These are phyloP conservation scores for Exidia glandulosa DNA, from an alignment of 768 basidiomycete genomes.

Conservation along the genomic window DNA sequence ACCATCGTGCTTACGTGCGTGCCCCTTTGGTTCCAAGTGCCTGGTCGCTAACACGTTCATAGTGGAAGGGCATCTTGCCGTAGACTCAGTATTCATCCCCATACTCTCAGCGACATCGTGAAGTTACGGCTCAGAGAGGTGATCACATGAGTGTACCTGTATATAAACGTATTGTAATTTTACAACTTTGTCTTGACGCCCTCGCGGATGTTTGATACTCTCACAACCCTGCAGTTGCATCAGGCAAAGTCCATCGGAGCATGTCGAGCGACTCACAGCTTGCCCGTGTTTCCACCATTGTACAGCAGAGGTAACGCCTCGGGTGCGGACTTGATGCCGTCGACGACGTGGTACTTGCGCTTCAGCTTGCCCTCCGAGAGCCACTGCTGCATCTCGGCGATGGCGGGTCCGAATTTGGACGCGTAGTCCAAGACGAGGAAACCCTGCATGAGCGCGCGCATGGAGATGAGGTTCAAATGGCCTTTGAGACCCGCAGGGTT, in stretches of 20 bases:
- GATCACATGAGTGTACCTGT: no score
- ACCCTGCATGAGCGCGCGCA: constrained; percentile 72
- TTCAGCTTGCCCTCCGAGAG: constrained; percentile 63
- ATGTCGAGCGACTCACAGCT: constrained; percentile 53
- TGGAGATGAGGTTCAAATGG: constrained; percentile 59
- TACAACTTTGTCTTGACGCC: no score
- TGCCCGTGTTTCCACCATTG: constrained; percentile 68
- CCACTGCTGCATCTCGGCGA: constrained; percentile 43
- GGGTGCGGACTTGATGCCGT: constrained; percentile 66
- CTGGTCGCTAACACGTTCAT: no score
- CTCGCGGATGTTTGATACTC: no score
- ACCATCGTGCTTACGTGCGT: constrained; percentile 6
- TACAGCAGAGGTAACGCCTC: constrained; percentile 57
- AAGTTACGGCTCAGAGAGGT: no score
- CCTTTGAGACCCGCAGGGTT: constrained; percentile 56
- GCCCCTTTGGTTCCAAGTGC: no score
- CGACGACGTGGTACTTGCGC: constrained; percentile 67
- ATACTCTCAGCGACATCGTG: no score
- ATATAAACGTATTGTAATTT: no score
- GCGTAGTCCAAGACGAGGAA: constrained; percentile 84
- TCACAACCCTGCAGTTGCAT: no score
- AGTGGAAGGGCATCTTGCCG: no score
- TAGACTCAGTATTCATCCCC: no score
- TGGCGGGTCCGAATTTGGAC: constrained; percentile 44
- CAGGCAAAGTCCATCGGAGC: no score